phyloP scores from a whole-genome alignment of 768 basidiomycete species.

The Pluteus cervinus region DNA sequence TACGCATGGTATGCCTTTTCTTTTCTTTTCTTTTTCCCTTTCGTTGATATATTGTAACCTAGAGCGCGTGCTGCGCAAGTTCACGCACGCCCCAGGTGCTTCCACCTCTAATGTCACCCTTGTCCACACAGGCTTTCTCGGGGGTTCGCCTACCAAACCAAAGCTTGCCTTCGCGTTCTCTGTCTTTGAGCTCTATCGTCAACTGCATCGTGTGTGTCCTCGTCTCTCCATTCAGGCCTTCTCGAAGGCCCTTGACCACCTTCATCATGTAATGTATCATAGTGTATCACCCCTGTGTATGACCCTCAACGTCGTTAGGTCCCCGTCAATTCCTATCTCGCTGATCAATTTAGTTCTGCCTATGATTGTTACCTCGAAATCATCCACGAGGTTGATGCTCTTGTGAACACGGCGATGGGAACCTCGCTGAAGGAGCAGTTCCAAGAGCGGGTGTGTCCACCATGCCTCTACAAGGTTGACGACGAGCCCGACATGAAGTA shows the following conservation, averaged over 20 bases:
- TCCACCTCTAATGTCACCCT: slow-evolving; percentile 16
- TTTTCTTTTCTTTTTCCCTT: too few relatives aligned
- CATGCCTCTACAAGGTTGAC: slow-evolving; percentile 10
- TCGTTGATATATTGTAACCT: too few relatives aligned
- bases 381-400: background rate
- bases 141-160: slow-evolving; percentile 11
- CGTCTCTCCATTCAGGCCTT: slow-evolving; percentile 16
- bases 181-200: slow-evolving; percentile 16
- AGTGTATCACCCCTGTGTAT: background rate
- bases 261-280: slow-evolving; percentile 12
- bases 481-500: slow-evolving; percentile 9
- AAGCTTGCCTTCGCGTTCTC: slow-evolving; percentile 12
- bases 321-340: slow-evolving; percentile 4
- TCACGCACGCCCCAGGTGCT: slow-evolving; percentile 2
- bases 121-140: slow-evolving; percentile 14
- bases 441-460: slow-evolving; percentile 6
- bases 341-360: slow-evolving; percentile 7
- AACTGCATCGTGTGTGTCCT: slow-evolving; percentile 17
- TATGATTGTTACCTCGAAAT: slow-evolving; percentile 12
- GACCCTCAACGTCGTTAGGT: background rate
- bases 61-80: background rate
- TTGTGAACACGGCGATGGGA: background rate
- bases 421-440: too few relatives aligned
- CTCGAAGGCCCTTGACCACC: slow-evolving; percentile 8
- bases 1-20: too few relatives aligned